Conservation (phyloP, 805 yeast species). For the Candida bentonensis region DNA sequence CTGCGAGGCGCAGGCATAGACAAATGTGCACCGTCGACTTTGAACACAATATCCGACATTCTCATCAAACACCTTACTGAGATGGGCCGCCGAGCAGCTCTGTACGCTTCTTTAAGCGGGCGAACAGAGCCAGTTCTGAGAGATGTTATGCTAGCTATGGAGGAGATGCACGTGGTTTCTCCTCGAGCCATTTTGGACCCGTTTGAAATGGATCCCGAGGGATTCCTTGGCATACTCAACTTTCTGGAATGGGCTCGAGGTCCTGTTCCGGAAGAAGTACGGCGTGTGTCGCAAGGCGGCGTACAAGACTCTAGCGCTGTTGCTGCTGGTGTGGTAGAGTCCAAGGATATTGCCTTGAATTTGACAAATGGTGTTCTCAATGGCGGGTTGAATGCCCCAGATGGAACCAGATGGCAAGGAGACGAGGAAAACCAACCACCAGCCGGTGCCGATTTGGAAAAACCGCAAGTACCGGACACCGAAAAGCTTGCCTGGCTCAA, state of each 20-base stretch:
- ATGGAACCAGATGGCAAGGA: not conserved
- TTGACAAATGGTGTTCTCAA: not conserved
- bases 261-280: conserved; percentile 29
- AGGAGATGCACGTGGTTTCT: conserved; percentile 44
- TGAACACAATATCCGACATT: conserved; percentile 68
- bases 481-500: not conserved
- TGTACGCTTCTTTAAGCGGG: conserved; percentile 35
- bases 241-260: conserved; percentile 46
- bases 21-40: conserved; percentile 50
- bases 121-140: conserved; percentile 37
- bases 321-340: not conserved
- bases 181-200: conserved; percentile 45
- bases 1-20: conserved; percentile 78
- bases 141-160: conserved; percentile 62
- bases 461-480: no score
- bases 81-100: conserved; percentile 35
- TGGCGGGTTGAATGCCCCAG: no score
- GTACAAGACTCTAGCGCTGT: not conserved
- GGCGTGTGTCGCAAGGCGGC: conserved; percentile 15
- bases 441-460: not conserved
- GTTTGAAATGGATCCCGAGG: conserved; percentile 33
- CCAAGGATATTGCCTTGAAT: no score
- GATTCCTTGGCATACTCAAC: conserved; percentile 33
- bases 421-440: not conserved
- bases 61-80: conserved; percentile 49